Evolutionary conservation across 2,329 filamentous ascomycete species (phyloP).

Genomic region (Ascochyta viciae-villosae): DNA sequence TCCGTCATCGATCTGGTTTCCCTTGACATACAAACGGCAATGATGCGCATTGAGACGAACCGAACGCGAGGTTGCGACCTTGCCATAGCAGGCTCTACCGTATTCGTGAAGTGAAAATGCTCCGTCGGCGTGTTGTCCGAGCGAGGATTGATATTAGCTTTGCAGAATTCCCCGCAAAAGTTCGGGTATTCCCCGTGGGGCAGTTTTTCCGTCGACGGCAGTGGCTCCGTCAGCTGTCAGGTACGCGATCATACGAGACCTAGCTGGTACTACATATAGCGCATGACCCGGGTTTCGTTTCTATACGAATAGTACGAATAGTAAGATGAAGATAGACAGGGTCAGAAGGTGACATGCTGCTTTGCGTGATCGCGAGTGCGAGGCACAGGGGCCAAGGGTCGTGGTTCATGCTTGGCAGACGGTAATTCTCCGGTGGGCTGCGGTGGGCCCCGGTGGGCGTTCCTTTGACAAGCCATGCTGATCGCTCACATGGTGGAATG

Average conservation of each 20-base stretch:
- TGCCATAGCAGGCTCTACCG: constrained; percentile 2
- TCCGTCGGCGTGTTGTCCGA: constrained; percentile 9
- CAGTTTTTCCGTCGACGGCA: not conserved
- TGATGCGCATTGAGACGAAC: constrained; percentile 6
- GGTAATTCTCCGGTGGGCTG: not conserved
- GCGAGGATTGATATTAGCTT: constrained; percentile 14
- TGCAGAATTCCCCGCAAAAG: constrained; percentile 18
- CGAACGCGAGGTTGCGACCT: not conserved
- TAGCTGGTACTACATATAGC: not conserved
- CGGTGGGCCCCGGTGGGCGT: not conserved
- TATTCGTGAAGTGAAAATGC: not conserved
- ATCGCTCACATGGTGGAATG: not conserved
- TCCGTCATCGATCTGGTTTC: not conserved
- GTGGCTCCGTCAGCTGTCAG: not conserved
- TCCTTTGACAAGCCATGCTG: not conserved
- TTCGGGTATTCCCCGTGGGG: constrained; percentile 8
- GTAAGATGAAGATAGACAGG: not conserved
- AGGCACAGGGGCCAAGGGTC: not conserved
- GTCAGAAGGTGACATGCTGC: not conserved
- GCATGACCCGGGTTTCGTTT: not conserved
- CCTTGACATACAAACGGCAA: constrained; percentile 2
- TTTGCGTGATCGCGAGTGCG: not conserved
- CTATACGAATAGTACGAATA: not conserved
- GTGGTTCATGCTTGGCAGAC: not conserved
- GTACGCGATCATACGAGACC: not conserved